phyloP scores from a whole-genome alignment of 306 rosid genomes.

The Dalbergia oliveri region DNA sequence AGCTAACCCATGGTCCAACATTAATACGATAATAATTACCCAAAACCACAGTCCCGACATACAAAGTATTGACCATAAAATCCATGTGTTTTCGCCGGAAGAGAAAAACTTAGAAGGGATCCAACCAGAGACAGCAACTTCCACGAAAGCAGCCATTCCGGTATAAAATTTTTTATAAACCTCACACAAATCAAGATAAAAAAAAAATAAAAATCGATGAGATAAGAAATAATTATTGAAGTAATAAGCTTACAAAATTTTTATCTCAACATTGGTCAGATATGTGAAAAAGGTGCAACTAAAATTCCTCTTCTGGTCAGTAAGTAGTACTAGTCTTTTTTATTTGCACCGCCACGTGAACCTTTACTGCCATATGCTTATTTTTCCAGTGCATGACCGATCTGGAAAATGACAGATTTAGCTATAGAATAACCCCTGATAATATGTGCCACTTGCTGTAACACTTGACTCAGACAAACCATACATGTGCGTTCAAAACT shows the following conservation, averaged over 20 bases:
- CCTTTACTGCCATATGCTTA: background rate
- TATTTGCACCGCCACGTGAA: background rate
- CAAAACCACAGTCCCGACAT: background rate
- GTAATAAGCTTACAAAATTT: background rate
- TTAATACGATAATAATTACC: too few relatives aligned
- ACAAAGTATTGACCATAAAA: background rate
- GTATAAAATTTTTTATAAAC: background rate
- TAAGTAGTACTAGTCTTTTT: too few relatives aligned
- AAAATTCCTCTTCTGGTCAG: too few relatives aligned
- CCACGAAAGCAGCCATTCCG: background rate
- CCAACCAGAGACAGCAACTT: background rate
- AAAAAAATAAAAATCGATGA: background rate
- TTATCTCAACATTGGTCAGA: background rate
- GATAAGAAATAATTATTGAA: background rate
- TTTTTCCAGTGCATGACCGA: constrained; percentile 6
- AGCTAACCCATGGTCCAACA: too few relatives aligned
- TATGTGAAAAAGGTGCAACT: too few relatives aligned
- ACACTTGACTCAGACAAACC: constrained; percentile 9
- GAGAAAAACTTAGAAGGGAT: background rate
- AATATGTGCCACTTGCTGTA: background rate
- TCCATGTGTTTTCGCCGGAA: background rate
- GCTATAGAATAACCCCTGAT: background rate
- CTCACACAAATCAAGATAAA: too few relatives aligned
- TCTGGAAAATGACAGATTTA: background rate
- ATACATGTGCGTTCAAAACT: constrained; percentile 24